Evolutionary conservation across 2,329 filamentous ascomycete species (phyloP), one percentile per base, ranked within the genome.

Genomic region (Colletotrichum sp.): DNA sequence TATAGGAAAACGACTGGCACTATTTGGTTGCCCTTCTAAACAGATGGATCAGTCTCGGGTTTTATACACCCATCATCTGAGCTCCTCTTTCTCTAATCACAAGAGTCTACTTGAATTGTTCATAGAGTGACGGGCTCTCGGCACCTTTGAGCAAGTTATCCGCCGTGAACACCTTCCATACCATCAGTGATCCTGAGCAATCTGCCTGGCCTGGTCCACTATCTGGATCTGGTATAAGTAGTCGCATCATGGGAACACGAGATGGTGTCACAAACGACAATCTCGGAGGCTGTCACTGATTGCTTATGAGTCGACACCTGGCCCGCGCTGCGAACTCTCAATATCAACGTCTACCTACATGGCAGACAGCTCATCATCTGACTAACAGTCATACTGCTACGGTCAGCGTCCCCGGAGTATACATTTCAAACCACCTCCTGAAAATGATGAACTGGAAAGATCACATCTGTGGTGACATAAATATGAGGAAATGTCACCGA

Each of bases 321-420:
- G 0, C 1, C 38, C 38, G 6, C 9, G 9, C 18, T 0, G 0
- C 38, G 8, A 43, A 18, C 0, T 3, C 38, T 4, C 16, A 6
- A 43, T 10, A 43, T 43, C 16, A 0, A 43, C 38, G 5, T 43
- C 1, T 43, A 10, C 1, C 1, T 43, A 10, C 1, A 4, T n/a
- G 1, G 18, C 36, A 8, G 36, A 1, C 36, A 38, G 8, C 36
- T 38, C 16, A 10, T 18, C 5, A 38, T 18, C 16, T 38, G 16
- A 38, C 0, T 5, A 2, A 0, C 8, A 38, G 36, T 8, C 4
- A 18, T 1, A 38, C 5, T 0, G 2, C 38, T 43, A n/a, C 3
- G 18, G 43, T 48, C n/a, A 48, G 43, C 0, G 6, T 48, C n/a
- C 3, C 3, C 0, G 43, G 43, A 21, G 6, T 48, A 21, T 21